Percentiles rank a stretch among this genome's conserved stretches.
These are phyloP conservation scores for Triadica sebifera DNA, from an alignment of 345 rosid species.

Conservation along the genomic window DNA sequence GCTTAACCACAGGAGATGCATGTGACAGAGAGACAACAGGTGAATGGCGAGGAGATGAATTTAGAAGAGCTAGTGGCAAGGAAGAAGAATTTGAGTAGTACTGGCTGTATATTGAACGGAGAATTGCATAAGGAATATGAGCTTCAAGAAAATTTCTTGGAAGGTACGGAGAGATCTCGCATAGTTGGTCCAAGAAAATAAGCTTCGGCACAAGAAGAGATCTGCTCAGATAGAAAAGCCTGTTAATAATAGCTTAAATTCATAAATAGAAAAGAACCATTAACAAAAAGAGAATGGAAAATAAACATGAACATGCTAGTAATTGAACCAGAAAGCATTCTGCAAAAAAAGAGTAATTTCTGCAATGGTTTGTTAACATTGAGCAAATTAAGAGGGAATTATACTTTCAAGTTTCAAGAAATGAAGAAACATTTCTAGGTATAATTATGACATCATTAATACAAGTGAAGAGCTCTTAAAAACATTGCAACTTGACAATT, in stretches of 20 bases:
- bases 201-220: constrained; percentile 93
- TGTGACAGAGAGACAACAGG: constrained; percentile 67
- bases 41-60: constrained; percentile 68
- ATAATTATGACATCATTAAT: background rate
- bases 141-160: constrained; percentile 88
- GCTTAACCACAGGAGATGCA: constrained; percentile 69
- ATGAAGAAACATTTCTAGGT: background rate
- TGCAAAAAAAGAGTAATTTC: background rate
- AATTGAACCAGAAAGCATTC: background rate
- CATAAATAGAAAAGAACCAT: background rate
- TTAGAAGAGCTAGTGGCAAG: constrained; percentile 46
- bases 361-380: background rate
- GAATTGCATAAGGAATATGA: constrained; percentile 75
- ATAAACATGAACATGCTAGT: too few relatives aligned
- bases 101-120: constrained; percentile 85
- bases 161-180: constrained; percentile 86
- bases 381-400: background rate
- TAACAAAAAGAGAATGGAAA: background rate
- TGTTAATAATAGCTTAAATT: constrained; percentile 13
- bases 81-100: constrained; percentile 76
- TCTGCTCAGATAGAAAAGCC: constrained; percentile 37
- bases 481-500: background rate
- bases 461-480: background rate
- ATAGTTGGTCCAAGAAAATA: constrained; percentile 92
- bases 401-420: background rate